Evolutionary conservation across 768 basidiomycete species (phyloP).

Genomic region (Dioszegia aurantiaca): DNA sequence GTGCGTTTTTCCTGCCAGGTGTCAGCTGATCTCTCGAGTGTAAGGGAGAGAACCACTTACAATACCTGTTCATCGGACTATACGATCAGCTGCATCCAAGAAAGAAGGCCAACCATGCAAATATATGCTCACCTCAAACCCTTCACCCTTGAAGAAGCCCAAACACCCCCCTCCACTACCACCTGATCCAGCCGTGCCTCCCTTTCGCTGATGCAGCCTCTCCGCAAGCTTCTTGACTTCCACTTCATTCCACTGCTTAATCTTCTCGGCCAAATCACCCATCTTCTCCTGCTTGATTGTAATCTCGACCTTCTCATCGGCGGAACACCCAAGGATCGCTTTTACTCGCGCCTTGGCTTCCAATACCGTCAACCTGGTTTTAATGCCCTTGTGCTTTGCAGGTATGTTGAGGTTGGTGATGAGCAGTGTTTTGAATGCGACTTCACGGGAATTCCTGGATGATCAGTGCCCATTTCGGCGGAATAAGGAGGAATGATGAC

Average conservation of each 20-base stretch:
- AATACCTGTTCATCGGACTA: conserved; percentile 6
- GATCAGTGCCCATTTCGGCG: conserved; percentile 7
- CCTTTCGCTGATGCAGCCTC: neutral
- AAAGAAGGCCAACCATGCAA: neutral
- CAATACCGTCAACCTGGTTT: neutral
- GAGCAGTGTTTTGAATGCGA: conserved; percentile 39
- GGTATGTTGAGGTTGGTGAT: conserved; percentile 33
- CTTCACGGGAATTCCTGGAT: conserved; percentile 35
- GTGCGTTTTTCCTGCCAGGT: neutral
- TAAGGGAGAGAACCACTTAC: conserved; percentile 2
- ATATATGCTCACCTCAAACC: neutral
- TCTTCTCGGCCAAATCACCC: conserved; percentile 8
- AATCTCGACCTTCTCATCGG: conserved; percentile 1
- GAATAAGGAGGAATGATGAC: neutral
- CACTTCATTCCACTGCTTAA: conserved; percentile 13
- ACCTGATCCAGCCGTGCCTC: neutral
- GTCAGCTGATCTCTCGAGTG: too few species aligned
- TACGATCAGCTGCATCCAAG: neutral
- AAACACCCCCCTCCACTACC: conserved; percentile 6
- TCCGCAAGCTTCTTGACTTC: conserved; percentile 1
- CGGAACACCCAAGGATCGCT: neutral
- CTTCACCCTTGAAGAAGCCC: conserved; percentile 2
- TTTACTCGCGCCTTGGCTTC: neutral
- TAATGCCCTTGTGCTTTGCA: neutral
- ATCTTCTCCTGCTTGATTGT: conserved; percentile 15